Evolutionary conservation across 768 basidiomycete species (phyloP), one percentile per base, ranked within the genome.

Genomic region (Panaeolus cyanescens): DNA sequence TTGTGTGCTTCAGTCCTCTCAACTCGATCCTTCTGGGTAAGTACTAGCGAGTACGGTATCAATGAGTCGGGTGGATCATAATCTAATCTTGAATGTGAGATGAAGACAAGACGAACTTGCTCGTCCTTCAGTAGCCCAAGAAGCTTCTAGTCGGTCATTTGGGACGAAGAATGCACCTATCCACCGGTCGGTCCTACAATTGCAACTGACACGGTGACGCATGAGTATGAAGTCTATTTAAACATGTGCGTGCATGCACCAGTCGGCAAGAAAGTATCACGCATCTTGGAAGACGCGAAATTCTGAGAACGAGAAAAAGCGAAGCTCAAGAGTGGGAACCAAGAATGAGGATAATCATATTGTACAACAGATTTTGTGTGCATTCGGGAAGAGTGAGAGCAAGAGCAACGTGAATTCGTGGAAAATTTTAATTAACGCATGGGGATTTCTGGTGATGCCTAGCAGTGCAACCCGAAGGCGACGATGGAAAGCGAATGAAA

Each of bases 361-460:
- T n/a, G 5, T 17, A 12, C 37, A 6, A 15, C 6, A 15, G 15
- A 13, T 39, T 42, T 12, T 42, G 39, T 42, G 17, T 12, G 45
- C 13, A 12, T 50, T 50, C 25, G 39, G 30, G n/a, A n/a, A n/a
- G n/a, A n/a, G n/a, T n/a, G n/a, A n/a, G n/a, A 50, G 45, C 13
- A 50, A 28, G 4, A 28, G 13, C 45, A 50, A 12, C 22, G 13
- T 28, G 45, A 28, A 13, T 13, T 50, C 3, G 10, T 25, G 25
- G 45, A 50, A 50, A 50, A 50, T 50, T 50, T 50, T 9, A 50
- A 50, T 50, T 50, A 50, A 50, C 45, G 45, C 45, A 50, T 50
- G 45, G 45, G 45, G 45, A 50, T 28, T 20, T 50, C 15, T 50
- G 25, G 45, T n/a, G 15, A 50, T 28, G 45, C 30, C 45, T 50